Evolutionary conservation across 306 rosid species (phyloP).

Genomic region (Malus orientalis): DNA sequence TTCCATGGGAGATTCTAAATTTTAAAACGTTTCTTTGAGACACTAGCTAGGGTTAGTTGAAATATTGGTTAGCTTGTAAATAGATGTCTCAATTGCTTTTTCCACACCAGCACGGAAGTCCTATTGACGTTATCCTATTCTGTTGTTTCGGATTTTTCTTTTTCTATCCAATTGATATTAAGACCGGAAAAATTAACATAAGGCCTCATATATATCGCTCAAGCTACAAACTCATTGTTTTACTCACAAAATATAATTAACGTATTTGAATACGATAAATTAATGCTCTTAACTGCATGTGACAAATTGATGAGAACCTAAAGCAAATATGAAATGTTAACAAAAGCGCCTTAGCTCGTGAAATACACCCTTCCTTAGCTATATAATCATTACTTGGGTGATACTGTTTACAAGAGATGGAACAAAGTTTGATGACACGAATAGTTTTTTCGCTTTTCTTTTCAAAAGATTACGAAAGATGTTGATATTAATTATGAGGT

Average conservation of each 20-base stretch:
- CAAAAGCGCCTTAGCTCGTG: not conserved
- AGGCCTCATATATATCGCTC: no score
- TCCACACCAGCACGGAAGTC: not conserved
- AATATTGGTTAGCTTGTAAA: not conserved
- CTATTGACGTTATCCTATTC: not conserved
- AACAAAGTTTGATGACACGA: not conserved
- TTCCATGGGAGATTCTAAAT: constrained; percentile 2
- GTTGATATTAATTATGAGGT: constrained; percentile 1
- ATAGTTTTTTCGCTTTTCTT: not conserved
- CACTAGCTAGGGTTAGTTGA: not conserved
- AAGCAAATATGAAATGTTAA: not conserved
- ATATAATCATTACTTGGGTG: not conserved
- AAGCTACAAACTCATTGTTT: not conserved
- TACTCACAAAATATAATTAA: not conserved
- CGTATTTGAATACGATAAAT: no score
- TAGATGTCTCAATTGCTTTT: constrained; percentile 1
- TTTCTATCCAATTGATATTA: not conserved
- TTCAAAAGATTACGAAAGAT: not conserved
- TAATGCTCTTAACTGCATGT: not conserved
- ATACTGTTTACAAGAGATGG: not conserved
- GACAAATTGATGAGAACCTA: not conserved
- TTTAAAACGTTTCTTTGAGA: not conserved
- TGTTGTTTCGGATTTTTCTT: not conserved
- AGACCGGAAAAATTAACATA: no score
- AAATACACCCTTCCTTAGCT: not conserved